Evolutionary conservation across 108 stramenopile genomes (phyloP).

Genomic region (Conticribra weissflogii): DNA sequence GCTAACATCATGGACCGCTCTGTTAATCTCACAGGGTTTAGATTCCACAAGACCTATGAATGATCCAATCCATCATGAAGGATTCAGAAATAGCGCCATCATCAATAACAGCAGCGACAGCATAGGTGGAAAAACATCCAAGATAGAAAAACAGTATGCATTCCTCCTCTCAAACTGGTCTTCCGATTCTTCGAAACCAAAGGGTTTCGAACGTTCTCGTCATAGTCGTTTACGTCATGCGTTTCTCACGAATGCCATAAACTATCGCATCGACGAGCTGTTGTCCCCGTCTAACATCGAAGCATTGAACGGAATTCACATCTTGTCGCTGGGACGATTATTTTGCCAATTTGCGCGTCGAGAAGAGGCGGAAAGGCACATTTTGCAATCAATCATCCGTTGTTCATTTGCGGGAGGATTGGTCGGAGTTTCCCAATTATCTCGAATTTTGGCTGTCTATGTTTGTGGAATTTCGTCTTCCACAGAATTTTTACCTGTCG

Average conservation of each 20-base stretch:
- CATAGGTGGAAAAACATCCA: no score
- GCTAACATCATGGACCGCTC: conserved; percentile 38
- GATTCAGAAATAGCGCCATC: conserved; percentile 1
- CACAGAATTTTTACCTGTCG: background rate
- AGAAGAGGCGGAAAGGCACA: conserved; percentile 22
- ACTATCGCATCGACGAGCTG: conserved; percentile 28
- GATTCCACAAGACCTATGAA: conserved; percentile 3
- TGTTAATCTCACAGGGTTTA: conserved; percentile 31
- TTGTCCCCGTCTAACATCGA: conserved; percentile 14
- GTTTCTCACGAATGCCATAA: conserved; percentile 10
- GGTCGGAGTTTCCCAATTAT: conserved; percentile 21
- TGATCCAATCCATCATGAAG: background rate
- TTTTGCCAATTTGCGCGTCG: conserved; percentile 12
- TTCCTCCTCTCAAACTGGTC: conserved; percentile 21
- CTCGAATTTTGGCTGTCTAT: conserved; percentile 33
- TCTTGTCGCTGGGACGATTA: conserved; percentile 26
- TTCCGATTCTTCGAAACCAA: background rate
- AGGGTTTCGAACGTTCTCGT: no score
- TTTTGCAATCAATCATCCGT: conserved; percentile 10
- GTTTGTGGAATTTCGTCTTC: conserved; percentile 8
- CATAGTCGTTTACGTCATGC: no score
- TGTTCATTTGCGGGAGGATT: conserved; percentile 13
- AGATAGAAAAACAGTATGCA: conserved; percentile 27
- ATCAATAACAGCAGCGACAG: no score
- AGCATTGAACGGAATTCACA: conserved; percentile 29